A percentile compares a stretch with the other conserved stretches of the same genome.
These are phyloP conservation scores for Lodderomyces jiufengensis DNA, from an alignment of 1,139 yeast genomes.

Conservation along the genomic window DNA sequence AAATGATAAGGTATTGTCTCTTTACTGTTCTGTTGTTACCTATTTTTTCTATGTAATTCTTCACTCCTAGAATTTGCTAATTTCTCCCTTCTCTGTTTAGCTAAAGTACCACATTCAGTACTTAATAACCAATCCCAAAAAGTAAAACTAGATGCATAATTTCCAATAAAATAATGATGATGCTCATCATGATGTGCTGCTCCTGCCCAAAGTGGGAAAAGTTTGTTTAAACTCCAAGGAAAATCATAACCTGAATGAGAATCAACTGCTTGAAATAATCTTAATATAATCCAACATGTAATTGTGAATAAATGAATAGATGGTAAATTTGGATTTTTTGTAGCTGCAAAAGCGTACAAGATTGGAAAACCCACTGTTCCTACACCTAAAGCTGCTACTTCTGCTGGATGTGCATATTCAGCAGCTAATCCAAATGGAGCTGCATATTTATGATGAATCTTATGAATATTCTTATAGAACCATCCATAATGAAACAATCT, in stretches of 20 bases:
- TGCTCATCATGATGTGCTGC: slow-evolving; percentile 98
- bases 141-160: slow-evolving; percentile 89
- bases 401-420: slow-evolving; percentile 94
- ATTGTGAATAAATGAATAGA: slow-evolving; percentile 70
- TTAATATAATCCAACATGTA: slow-evolving; percentile 79
- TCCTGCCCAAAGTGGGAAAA: slow-evolving; percentile 96
- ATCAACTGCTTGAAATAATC: slow-evolving; percentile 92
- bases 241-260: slow-evolving; percentile 97
- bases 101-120: slow-evolving; percentile 79
- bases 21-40: too few species aligned
- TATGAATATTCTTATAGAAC: slow-evolving; percentile 87
- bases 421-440: slow-evolving; percentile 97
- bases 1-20: too few species aligned
- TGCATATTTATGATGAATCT: slow-evolving; percentile 94
- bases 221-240: slow-evolving; percentile 91
- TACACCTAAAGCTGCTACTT: slow-evolving; percentile 83
- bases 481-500: slow-evolving; percentile 81
- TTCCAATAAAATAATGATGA: slow-evolving; percentile 90
- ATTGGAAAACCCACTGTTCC: slow-evolving; percentile 96
- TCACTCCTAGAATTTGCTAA: slow-evolving; percentile 13
- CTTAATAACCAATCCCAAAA: slow-evolving; percentile 86
- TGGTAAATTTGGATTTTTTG: slow-evolving; percentile 42
- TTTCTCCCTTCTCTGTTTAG: slow-evolving; percentile 57
- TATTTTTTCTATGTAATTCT: slow-evolving; percentile 6
- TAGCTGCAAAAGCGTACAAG: slow-evolving; percentile 42